phyloP scores from a whole-genome alignment of 306 rosid genomes.

The Vigna reflexopilosa region DNA sequence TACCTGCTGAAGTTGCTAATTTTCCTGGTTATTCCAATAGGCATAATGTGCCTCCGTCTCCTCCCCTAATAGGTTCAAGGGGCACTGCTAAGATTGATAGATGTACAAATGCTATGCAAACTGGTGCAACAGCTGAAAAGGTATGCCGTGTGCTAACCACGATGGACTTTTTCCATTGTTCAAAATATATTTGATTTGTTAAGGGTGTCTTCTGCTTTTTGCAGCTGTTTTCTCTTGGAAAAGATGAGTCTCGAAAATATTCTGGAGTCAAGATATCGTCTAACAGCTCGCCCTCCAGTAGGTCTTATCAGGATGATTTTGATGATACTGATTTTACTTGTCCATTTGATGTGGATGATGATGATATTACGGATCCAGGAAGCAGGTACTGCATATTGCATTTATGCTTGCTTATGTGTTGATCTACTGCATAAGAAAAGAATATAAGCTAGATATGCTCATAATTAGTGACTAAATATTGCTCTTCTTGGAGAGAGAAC shows the following conservation, averaged over 20 bases:
- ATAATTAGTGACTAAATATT: neutral
- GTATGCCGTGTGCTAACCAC: constrained; percentile 50
- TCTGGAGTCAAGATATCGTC: constrained; percentile 64
- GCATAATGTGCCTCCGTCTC: constrained; percentile 69
- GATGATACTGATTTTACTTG: constrained; percentile 75
- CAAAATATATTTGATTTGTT: constrained; percentile 21
- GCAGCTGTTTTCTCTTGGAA: constrained; percentile 66
- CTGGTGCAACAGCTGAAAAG: constrained; percentile 66
- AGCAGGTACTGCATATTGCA: constrained; percentile 70
- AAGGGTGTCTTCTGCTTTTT: constrained; percentile 42
- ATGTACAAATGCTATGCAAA: constrained; percentile 48
- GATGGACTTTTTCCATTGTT: neutral
- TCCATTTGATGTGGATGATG: constrained; percentile 80
- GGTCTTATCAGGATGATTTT: constrained; percentile 71
- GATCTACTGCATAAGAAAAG: constrained; percentile 18
- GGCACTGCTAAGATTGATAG: constrained; percentile 56
- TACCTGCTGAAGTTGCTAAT: constrained; percentile 58
- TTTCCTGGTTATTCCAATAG: constrained; percentile 53
- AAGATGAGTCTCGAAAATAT: constrained; percentile 61
- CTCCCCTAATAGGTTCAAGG: constrained; percentile 54
- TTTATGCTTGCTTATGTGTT: constrained; percentile 32
- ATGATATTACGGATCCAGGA: constrained; percentile 71
- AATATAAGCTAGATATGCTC: constrained; percentile 1
- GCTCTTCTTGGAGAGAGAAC: neutral
- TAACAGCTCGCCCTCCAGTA: constrained; percentile 74